Evolutionary conservation across 345 rosid species (phyloP).

Genomic region (Noccaea caerulescens): DNA sequence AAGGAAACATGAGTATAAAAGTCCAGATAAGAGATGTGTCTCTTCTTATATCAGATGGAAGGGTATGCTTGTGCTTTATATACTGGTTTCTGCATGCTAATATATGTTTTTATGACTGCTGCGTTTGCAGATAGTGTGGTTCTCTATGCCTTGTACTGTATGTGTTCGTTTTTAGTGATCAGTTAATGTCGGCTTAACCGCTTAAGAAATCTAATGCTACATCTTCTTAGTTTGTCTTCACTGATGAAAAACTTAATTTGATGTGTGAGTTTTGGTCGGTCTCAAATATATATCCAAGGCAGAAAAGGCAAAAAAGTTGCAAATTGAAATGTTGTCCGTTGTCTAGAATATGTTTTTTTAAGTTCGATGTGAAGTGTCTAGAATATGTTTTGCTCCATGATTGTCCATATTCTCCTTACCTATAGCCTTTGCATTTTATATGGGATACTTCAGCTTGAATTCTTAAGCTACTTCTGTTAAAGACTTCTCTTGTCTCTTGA

Average conservation of each 20-base stretch:
- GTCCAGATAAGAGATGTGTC: slow-evolving; percentile 64
- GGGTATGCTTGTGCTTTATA: slow-evolving; percentile 54
- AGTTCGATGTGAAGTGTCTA: not conserved
- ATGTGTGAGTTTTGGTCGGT: slow-evolving; percentile 12
- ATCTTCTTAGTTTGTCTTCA: not conserved
- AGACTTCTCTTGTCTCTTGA: slow-evolving; percentile 32
- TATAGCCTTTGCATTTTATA: slow-evolving; percentile 27
- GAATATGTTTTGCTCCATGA: slow-evolving; percentile 16
- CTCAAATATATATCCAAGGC: slow-evolving; percentile 13
- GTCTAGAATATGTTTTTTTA: slow-evolving; percentile 4
- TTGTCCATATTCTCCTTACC: slow-evolving; percentile 16
- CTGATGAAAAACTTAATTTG: slow-evolving; percentile 19
- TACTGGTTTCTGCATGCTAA: slow-evolving; percentile 30
- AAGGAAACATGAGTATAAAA: slow-evolving; percentile 50
- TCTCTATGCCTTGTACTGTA: slow-evolving; percentile 14
- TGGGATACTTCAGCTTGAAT: slow-evolving; percentile 10
- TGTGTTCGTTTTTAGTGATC: slow-evolving; percentile 18
- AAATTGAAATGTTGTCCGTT: not conserved
- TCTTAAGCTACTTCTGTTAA: slow-evolving; percentile 30
- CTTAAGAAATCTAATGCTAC: slow-evolving; percentile 5
- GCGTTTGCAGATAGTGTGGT: slow-evolving; percentile 9
- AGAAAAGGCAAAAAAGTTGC: not conserved
- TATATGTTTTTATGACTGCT: slow-evolving; percentile 14
- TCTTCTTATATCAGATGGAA: slow-evolving; percentile 82
- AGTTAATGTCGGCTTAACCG: slow-evolving; percentile 3